Conservation (phyloP, 805 yeast species). For the Yarrowia keelungensis region DNA sequence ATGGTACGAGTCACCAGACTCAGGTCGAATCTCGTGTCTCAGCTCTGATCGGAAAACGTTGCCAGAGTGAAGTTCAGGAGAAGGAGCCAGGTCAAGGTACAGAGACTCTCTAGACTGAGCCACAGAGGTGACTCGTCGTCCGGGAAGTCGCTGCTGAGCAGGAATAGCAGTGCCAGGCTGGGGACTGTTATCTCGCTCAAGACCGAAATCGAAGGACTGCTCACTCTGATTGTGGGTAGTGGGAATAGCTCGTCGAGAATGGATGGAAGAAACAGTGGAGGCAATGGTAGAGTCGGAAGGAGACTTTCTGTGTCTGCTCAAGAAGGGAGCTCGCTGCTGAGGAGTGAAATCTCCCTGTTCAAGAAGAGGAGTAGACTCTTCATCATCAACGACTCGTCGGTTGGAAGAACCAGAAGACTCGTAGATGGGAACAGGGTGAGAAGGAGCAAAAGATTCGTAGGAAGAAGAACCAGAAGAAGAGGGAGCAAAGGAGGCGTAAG, state of each 20-base stretch:
- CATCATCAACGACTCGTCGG: not conserved
- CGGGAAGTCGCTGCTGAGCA: not conserved
- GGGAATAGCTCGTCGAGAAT: conserved; percentile 28
- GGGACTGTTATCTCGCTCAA: conserved; percentile 1
- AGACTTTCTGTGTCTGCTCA: conserved; percentile 7
- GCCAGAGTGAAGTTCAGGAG: conserved; percentile 1
- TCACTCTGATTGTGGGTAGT: conserved; percentile 23
- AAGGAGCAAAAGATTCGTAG: conserved; percentile 35
- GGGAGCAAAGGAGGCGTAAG: conserved; percentile 17
- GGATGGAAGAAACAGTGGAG: conserved; percentile 18
- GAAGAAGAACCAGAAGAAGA: conserved; percentile 35
- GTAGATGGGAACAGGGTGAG: conserved; percentile 27
- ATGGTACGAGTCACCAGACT: conserved; percentile 13
- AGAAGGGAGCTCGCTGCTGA: not conserved
- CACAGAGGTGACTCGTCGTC: conserved; percentile 25
- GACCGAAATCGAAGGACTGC: conserved; percentile 23
- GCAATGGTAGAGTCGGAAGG: conserved; percentile 19
- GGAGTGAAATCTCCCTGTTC: conserved; percentile 8
- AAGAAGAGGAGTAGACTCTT: conserved; percentile 19
- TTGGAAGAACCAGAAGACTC: conserved; percentile 10
- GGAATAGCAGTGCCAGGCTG: not conserved
- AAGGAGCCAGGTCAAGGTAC: conserved; percentile 25
- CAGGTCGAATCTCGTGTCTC: conserved; percentile 9
- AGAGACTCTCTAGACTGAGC: conserved; percentile 34
- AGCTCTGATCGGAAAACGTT: conserved; percentile 1